Conservation (phyloP, 768 basidiomycete species). For the Psilocybe cubensis region DNA sequence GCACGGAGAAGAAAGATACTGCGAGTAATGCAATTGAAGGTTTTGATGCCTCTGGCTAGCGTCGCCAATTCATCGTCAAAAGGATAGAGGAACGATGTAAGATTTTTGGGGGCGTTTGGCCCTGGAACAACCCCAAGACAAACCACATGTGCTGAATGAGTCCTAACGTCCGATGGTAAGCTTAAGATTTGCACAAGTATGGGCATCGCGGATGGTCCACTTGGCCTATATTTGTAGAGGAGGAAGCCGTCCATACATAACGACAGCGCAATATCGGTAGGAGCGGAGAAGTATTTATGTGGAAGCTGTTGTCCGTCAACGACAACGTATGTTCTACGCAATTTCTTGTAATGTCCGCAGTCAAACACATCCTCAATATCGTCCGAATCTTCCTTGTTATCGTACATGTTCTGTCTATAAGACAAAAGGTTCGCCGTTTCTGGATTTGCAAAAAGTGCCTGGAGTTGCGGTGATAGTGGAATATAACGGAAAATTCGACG, state of each 20-base stretch:
- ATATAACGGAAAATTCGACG: conserved; percentile 23
- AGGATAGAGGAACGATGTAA: conserved; percentile 47
- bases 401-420: neutral
- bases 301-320: neutral
- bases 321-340: neutral
- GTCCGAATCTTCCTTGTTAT: neutral
- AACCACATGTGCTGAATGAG: conserved; percentile 37
- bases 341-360: neutral
- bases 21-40: conserved; percentile 23
- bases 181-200: conserved; percentile 19
- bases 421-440: neutral
- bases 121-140: conserved; percentile 49
- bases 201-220: neutral
- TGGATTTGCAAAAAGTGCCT: neutral
- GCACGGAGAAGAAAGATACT: conserved; percentile 17
- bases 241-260: neutral
- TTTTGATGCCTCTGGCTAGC: conserved; percentile 39
- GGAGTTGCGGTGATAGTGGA: neutral
- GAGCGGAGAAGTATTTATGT: neutral
- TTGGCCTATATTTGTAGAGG: neutral
- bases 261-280: neutral
- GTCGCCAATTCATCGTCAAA: conserved; percentile 38
- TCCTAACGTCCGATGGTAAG: conserved; percentile 33
- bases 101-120: conserved; percentile 44
- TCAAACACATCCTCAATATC: neutral